Evolutionary conservation across 2,329 filamentous ascomycete species (phyloP).

Genomic region (Pestalotiopsis sp.): DNA sequence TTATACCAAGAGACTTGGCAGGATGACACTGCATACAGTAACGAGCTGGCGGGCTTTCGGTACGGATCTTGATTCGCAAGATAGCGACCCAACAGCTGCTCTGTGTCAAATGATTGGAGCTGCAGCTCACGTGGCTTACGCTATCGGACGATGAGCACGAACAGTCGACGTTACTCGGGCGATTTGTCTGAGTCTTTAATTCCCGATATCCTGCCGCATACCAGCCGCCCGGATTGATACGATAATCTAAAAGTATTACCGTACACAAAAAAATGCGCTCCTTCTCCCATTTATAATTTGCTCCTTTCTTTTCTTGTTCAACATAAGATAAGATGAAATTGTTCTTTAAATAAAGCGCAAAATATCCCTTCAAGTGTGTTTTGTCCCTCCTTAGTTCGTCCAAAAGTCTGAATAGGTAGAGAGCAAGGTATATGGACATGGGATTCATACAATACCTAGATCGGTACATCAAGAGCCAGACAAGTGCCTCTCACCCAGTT

Average conservation of each 20-base stretch:
- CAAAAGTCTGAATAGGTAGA: no score
- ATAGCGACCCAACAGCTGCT: background rate
- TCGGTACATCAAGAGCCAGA: no score
- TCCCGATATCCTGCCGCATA: background rate
- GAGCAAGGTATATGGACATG: no score
- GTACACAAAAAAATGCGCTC: background rate
- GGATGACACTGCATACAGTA: constrained; percentile 1
- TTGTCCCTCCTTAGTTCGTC: no score
- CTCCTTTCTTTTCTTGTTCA: no score
- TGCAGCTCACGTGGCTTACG: constrained; percentile 1
- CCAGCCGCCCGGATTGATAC: background rate
- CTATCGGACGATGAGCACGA: background rate
- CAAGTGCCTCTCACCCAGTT: no score
- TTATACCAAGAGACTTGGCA: constrained; percentile 5
- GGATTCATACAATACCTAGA: no score
- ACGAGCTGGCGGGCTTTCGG: background rate
- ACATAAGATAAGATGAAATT: no score
- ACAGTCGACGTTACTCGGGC: background rate
- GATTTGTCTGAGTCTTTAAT: background rate
- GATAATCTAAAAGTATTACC: background rate
- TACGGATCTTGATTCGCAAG: constrained; percentile 1
- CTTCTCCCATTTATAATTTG: no score
- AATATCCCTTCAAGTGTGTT: no score
- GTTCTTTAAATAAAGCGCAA: no score
- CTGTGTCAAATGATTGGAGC: background rate